Percentiles rank a stretch among this genome's conserved stretches.
These are phyloP conservation scores for Knufia fluminis DNA, from an alignment of 2,329 filamentous ascomycete species.

Conservation along the genomic window DNA sequence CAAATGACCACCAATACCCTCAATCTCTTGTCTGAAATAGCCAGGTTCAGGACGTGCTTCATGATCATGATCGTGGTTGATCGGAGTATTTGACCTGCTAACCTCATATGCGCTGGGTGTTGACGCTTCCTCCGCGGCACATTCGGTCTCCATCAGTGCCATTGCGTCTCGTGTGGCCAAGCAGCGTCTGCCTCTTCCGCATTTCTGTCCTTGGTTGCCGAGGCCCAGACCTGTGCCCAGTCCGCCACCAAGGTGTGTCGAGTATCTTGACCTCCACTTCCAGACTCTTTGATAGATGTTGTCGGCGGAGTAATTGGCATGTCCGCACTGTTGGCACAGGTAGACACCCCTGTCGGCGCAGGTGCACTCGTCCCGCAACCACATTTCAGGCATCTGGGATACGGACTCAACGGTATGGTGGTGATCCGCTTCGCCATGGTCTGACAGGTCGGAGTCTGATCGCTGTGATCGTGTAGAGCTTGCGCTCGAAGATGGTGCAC, in stretches of 20 bases:
- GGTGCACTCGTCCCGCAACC: conserved; percentile 48
- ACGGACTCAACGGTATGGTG: neutral
- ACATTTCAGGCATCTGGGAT: conserved; percentile 28
- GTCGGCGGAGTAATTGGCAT: conserved; percentile 51
- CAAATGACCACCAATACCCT: conserved; percentile 78
- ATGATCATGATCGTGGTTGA: conserved; percentile 9
- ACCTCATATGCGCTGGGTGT: conserved; percentile 7
- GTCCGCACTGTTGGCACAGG: conserved; percentile 78
- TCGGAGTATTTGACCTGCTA: conserved; percentile 13
- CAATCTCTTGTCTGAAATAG: conserved; percentile 79
- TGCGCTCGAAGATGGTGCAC: conserved; percentile 14
- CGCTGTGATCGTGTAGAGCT: conserved; percentile 19
- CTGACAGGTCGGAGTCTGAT: conserved; percentile 16
- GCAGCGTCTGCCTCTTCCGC: conserved; percentile 68
- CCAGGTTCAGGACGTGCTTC: conserved; percentile 44
- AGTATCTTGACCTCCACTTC: conserved; percentile 82
- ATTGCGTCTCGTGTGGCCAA: conserved; percentile 72
- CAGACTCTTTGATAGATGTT: conserved; percentile 60
- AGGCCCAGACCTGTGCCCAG: conserved; percentile 81
- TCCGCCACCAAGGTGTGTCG: conserved; percentile 64
- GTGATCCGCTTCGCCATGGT: neutral
- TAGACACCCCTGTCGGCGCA: conserved; percentile 55
- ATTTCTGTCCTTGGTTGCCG: conserved; percentile 78
- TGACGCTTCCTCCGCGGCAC: conserved; percentile 42
- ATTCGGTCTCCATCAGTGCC: conserved; percentile 57